A percentile compares a stretch with the other conserved stretches of the same genome.
phyloP scores from a whole-genome alignment of 495 filamentous ascomycete species.

The Aspergillus homomorphus region DNA sequence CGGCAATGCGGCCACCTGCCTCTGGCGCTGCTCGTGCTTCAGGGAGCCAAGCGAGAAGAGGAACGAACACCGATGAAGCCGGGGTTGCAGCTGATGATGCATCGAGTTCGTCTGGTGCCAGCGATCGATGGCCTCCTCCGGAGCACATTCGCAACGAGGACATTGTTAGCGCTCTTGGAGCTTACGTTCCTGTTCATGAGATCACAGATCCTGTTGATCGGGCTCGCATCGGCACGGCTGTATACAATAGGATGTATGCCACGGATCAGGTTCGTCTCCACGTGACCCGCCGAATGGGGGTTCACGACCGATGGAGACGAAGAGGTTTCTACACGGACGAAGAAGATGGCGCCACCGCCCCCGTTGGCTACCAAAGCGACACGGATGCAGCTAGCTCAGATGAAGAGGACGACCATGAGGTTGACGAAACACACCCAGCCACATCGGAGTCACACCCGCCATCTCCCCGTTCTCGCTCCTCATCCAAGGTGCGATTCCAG shows the following conservation, averaged over 20 bases:
- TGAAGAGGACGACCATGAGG: slow-evolving; percentile 25
- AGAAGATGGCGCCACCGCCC: slow-evolving; percentile 65
- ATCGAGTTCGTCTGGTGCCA: slow-evolving; percentile 32
- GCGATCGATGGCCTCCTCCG: slow-evolving; percentile 37
- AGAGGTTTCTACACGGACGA: slow-evolving; percentile 78
- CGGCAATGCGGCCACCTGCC: slow-evolving; percentile 25
- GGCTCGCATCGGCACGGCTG: slow-evolving; percentile 38
- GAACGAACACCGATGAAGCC: slow-evolving; percentile 23
- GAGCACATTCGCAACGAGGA: slow-evolving; percentile 42
- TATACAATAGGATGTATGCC: slow-evolving; percentile 41
- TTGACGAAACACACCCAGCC: slow-evolving; percentile 32
- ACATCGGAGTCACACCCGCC: slow-evolving; percentile 46
- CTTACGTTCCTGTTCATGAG: slow-evolving; percentile 37
- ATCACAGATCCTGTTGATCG: slow-evolving; percentile 41
- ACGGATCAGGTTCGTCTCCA: slow-evolving; percentile 40
- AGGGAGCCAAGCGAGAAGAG: slow-evolving; percentile 18
- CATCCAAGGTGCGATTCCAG: slow-evolving; percentile 79
- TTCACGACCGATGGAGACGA: slow-evolving; percentile 69
- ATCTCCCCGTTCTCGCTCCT: slow-evolving; percentile 73
- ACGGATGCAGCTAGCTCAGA: slow-evolving; percentile 45
- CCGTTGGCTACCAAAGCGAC: slow-evolving; percentile 64
- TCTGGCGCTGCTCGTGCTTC: slow-evolving; percentile 13
- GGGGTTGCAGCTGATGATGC: slow-evolving; percentile 32
- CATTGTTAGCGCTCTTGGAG: slow-evolving; percentile 39
- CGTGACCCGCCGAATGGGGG: slow-evolving; percentile 46